Base-by-base conservation (phyloP, 805 yeast species). In the Candida coleopterorum region DNA sequence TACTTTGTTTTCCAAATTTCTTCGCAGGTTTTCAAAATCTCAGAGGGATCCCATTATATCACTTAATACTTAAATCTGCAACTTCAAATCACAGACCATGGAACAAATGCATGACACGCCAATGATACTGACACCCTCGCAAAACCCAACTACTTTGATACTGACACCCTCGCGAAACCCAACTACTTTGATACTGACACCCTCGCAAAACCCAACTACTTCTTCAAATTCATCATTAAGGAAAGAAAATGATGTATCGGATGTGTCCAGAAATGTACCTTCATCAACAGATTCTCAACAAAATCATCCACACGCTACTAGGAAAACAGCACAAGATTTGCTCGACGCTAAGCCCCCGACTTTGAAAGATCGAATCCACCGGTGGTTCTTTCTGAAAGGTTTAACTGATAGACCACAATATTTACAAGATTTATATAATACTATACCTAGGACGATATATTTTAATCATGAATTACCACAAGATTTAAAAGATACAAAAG, bases 391-490 rank as follows among this genome's bases (percentile, higher is more conserved):
- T 34, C 37, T 42, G 7, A 41, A 46, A 21, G 62, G 59, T 3
- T 25, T 47, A 39, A 58, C 54, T 6, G 44, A 43, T 16, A 48
- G 64, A 41, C 73, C 73, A 3, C 23, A 53, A 21, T 53, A 66
- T 37, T 38, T 63, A 45, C 50, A 60, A 50, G 48, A 64, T 22
- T 57, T 75, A 40, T 65, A 68, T 43, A 32, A 46, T 18, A 50
- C 49, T n/a, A 58, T 52, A 24, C 67, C 72, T 5, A 46, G 84
- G 34, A 52, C 58, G 18, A 59, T 78, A 20, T 77, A 57, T 47
- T 74, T 72, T 44, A 76, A 77, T 50, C 53, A 64, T 40, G 67
- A 63, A 6, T 55, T 77, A 27, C 82, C 83, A 1, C 56, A 52
- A 5, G 54, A 62, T 15, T 62, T 64, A 58, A 45, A 47, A 6